Evolutionary conservation across 495 filamentous ascomycete species (phyloP).

Genomic region (Neurospora hispaniola): DNA sequence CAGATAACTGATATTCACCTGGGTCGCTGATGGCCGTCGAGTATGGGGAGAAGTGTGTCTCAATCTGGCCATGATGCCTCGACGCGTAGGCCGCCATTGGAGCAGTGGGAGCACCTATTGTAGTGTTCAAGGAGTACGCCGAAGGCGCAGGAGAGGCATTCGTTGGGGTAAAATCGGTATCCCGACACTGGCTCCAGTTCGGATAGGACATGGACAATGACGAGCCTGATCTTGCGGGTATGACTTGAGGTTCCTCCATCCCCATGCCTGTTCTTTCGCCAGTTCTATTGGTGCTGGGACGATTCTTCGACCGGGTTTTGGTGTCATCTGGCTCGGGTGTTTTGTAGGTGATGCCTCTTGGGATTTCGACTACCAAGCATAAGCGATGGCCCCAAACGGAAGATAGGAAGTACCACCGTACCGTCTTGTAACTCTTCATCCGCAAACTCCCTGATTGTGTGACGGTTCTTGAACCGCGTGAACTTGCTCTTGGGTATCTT

Average conservation of each 20-base stretch:
- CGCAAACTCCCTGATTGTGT: neutral
- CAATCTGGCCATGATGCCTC: neutral
- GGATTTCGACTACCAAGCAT: slow-evolving; percentile 3
- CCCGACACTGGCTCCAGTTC: neutral
- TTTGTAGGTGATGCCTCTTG: slow-evolving; percentile 3
- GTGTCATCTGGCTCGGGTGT: slow-evolving; percentile 8
- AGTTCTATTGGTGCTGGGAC: neutral
- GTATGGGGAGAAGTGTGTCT: neutral
- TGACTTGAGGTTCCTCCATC: neutral
- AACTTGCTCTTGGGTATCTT: slow-evolving; percentile 9
- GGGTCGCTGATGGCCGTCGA: neutral
- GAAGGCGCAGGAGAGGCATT: neutral
- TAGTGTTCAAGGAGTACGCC: neutral
- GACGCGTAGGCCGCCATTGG: neutral
- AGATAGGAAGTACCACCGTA: neutral
- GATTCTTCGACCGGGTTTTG: neutral
- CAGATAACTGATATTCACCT: neutral
- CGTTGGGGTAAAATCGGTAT: fast-evolving
- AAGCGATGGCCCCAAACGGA: neutral
- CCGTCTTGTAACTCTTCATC: neutral
- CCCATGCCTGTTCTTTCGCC: neutral
- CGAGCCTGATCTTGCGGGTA: neutral
- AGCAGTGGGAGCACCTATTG: neutral
- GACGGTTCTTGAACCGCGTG: slow-evolving; percentile 9
- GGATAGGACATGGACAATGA: neutral